Percentiles rank a stretch among this genome's conserved stretches.
Evolutionary conservation across 441 rosid species (phyloP).

Genomic region (Viola pubescens): DNA sequence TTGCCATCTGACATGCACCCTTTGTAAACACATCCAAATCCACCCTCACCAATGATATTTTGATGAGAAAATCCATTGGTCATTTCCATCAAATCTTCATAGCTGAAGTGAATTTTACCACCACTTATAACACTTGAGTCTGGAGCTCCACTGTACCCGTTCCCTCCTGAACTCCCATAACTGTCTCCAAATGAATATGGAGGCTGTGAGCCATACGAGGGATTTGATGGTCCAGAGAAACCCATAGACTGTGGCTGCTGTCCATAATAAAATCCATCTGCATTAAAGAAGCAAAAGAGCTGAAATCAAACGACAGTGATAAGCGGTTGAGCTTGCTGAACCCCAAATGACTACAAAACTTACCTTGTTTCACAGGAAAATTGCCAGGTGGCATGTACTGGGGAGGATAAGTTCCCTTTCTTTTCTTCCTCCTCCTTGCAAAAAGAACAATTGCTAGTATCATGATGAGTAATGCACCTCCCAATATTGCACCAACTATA

Average conservation of each 20-base stretch:
- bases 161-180: slow-evolving; percentile 30
- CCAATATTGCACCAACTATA: slow-evolving; percentile 32
- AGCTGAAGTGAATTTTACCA: slow-evolving; percentile 46
- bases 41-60: slow-evolving; percentile 78
- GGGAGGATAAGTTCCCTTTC: slow-evolving; percentile 17
- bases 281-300: slow-evolving; percentile 10
- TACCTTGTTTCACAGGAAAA: slow-evolving; percentile 48
- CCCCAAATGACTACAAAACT: not conserved
- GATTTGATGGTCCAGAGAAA: slow-evolving; percentile 28
- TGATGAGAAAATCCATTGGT: slow-evolving; percentile 60
- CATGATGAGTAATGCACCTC: slow-evolving; percentile 33
- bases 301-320: not conserved
- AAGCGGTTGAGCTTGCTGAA: not conserved
- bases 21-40: slow-evolving; percentile 74
- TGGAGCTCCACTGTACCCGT: slow-evolving; percentile 24
- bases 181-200: slow-evolving; percentile 33
- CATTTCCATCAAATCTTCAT: slow-evolving; percentile 63
- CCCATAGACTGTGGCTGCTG: slow-evolving; percentile 29
- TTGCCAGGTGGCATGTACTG: slow-evolving; percentile 39
- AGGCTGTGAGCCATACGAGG: slow-evolving; percentile 31
- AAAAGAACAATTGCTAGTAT: slow-evolving; percentile 31
- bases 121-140: slow-evolving; percentile 40
- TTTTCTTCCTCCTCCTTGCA: slow-evolving; percentile 35
- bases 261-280: slow-evolving; percentile 44
- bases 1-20: slow-evolving; percentile 49